phyloP scores from a whole-genome alignment of 1,139 yeast genomes.

The Tardiomyces depauwii region DNA sequence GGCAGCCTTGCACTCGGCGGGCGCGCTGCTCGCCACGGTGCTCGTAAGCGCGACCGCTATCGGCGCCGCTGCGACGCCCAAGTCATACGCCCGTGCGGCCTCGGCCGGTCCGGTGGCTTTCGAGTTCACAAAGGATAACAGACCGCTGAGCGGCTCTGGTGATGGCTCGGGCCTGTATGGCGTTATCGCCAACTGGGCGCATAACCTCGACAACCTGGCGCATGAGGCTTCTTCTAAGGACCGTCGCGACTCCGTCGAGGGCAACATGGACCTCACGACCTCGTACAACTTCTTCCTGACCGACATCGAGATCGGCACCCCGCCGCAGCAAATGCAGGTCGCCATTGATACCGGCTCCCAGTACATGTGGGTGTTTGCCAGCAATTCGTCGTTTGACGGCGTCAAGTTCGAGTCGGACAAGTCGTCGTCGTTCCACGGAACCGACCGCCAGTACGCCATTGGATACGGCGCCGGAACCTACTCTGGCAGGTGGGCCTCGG shows the following conservation, averaged over 20 bases:
- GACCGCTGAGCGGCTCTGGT: background rate
- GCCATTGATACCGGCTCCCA: slow-evolving; percentile 69
- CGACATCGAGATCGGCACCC: slow-evolving; percentile 80
- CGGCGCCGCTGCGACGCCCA: too few species aligned
- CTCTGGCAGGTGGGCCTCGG: slow-evolving; percentile 55
- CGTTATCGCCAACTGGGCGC: background rate
- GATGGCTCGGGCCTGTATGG: background rate
- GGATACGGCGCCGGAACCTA: slow-evolving; percentile 59
- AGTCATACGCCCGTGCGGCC: background rate
- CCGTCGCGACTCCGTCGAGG: background rate
- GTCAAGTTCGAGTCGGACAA: slow-evolving; percentile 26
- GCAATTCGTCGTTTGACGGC: slow-evolving; percentile 18
- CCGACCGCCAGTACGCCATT: slow-evolving; percentile 27
- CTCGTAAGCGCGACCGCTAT: too few species aligned
- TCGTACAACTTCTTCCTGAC: slow-evolving; percentile 46
- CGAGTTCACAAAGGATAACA: background rate
- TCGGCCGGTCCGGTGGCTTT: background rate
- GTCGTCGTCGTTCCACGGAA: slow-evolving; percentile 13
- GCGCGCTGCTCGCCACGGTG: too few species aligned
- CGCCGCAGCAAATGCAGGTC: slow-evolving; percentile 76
- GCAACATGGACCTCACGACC: slow-evolving; percentile 8
- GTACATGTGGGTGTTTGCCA: slow-evolving; percentile 32
- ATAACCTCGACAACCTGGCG: background rate
- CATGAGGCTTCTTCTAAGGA: background rate
- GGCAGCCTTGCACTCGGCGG: too few species aligned